Base-by-base conservation (phyloP, 148 eudicot genomes). In the Dianthus caryophyllus region DNA sequence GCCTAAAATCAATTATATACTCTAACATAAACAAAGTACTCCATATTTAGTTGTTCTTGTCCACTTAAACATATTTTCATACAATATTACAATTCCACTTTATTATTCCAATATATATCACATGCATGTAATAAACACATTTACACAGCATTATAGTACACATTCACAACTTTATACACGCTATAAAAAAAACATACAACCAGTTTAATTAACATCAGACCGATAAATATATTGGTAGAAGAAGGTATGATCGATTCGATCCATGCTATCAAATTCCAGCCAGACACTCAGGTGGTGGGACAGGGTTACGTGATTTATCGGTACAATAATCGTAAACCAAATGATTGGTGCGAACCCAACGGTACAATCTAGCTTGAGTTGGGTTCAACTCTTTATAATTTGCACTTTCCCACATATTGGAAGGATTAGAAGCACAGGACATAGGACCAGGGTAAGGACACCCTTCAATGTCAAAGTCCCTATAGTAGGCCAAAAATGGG, bases 301-400 rank as follows among this genome's bases (percentile, higher is more conserved):
- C 65, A 0, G 85, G 81, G 71, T 61, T 73, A 0, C 96, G 84
- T 0, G 87, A 56, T 67, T 74, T 84, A 68, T 88, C 96, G 47
- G 80, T 77, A 73, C 96, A 88, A 62, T 86, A 88, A 44, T 88
- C 96, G 36, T 88, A 88, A 55, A 82, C 73, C 87, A 88, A 69
- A 43, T 86, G 90, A 61, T 86, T 86, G 61, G 61, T 50, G 10
- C 85, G 82, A 59, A 84, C 88, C 96, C 96, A 88, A 0, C 75
- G 70, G 74, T 86, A 86, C 0, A 72, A 27, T 20, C 84, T 49
- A 10, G 88, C 87, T 67, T 82, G 82, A 6, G 12, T 9, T 0
- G 85, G 73, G 76, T 55, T 86, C 11, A 88, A 78, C 2, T 73
- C 78, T 27, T 76, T 77, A 64, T 83, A 86, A 7, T 68, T 2